These are phyloP conservation scores for Barnettozyma salicaria DNA, from an alignment of 805 yeast genomes.

Conservation along the genomic window DNA sequence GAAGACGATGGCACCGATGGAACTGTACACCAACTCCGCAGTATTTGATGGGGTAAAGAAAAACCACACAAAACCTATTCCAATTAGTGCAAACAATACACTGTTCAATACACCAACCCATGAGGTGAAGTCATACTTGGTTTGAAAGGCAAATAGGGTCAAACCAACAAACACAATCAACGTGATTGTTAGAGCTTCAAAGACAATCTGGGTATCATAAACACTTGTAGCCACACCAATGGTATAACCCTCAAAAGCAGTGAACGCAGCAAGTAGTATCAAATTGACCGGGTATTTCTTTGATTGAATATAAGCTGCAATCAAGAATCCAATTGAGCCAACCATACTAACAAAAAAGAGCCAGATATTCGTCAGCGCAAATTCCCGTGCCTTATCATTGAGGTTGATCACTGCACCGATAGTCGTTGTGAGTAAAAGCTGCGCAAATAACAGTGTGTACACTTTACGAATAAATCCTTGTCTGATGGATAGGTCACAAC, in stretches of 20 bases:
- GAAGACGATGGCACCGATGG: slow-evolving; percentile 70
- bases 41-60: slow-evolving; percentile 53
- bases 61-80: slow-evolving; percentile 63
- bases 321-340: slow-evolving; percentile 58
- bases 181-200: slow-evolving; percentile 69
- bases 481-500: slow-evolving; percentile 70
- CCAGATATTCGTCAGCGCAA: slow-evolving; percentile 58
- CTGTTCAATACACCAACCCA: slow-evolving; percentile 56
- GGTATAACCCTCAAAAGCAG: slow-evolving; percentile 67
- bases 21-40: slow-evolving; percentile 62
- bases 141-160: slow-evolving; percentile 68
- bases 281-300: slow-evolving; percentile 65
- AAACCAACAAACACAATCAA: slow-evolving; percentile 68
- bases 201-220: slow-evolving; percentile 55
- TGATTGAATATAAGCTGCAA: slow-evolving; percentile 59
- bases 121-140: slow-evolving; percentile 66
- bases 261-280: slow-evolving; percentile 55
- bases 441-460: slow-evolving; percentile 62
- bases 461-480: slow-evolving; percentile 75
- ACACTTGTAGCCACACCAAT: slow-evolving; percentile 62
- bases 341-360: slow-evolving; percentile 47
- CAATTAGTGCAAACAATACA: slow-evolving; percentile 62
- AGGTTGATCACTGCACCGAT: slow-evolving; percentile 47
- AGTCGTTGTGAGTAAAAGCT: slow-evolving; percentile 54
- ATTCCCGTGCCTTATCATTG: slow-evolving; percentile 39